Evolutionary conservation across 306 rosid genomes (phyloP).

Genomic region (Calophaca sinica): DNA sequence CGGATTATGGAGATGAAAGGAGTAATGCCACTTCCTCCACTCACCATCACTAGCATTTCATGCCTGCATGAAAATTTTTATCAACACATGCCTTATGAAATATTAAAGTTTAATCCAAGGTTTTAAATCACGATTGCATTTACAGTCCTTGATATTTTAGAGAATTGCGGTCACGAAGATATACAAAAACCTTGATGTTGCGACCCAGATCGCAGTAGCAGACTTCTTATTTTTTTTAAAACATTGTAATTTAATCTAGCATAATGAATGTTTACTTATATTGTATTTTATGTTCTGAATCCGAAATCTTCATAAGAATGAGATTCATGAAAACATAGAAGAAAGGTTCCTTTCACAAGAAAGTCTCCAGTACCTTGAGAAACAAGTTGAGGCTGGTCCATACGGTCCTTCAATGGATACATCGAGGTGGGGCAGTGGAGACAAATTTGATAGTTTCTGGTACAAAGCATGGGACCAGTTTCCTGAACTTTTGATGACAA

Average conservation of each 20-base stretch:
- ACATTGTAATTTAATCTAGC: too few species aligned
- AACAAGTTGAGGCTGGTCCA: constrained; percentile 48
- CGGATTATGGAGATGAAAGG: constrained; percentile 70
- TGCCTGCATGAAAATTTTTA: constrained; percentile 47
- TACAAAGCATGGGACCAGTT: constrained; percentile 57
- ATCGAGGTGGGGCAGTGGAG: constrained; percentile 40
- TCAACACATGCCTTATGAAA: background rate
- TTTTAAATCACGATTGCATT: too few species aligned
- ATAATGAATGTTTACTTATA: background rate
- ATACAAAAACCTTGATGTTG: too few species aligned
- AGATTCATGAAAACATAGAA: background rate
- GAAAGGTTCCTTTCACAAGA: background rate
- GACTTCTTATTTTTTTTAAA: too few species aligned
- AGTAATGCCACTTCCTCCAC: constrained; percentile 87
- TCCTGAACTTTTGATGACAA: constrained; percentile 60
- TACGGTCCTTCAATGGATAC: constrained; percentile 71
- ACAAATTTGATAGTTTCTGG: constrained; percentile 51
- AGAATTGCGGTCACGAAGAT: too few species aligned
- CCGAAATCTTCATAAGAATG: too few species aligned
- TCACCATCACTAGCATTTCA: constrained; percentile 69
- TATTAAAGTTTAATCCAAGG: too few species aligned
- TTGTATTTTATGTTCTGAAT: background rate
- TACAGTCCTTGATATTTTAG: too few species aligned
- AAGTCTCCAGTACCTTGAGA: background rate
- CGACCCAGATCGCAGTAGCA: too few species aligned